Conservation (phyloP, 805 yeast species). For the Candida ascalaphidarum region DNA sequence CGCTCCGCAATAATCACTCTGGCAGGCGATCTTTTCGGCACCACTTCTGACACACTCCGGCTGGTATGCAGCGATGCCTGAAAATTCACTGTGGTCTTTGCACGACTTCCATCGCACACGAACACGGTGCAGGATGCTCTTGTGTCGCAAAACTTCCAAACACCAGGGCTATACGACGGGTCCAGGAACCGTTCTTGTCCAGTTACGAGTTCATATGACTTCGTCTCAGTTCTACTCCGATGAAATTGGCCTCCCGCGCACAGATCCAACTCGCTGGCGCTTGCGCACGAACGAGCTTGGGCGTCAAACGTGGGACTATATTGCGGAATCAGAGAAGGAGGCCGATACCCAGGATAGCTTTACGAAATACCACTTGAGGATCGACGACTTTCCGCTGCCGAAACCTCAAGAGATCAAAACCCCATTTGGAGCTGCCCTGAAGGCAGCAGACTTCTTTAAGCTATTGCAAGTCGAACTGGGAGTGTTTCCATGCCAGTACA, state of each 20-base stretch:
- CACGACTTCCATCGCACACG: too few species aligned
- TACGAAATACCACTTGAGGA: conserved; percentile 47
- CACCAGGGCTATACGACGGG: too few species aligned
- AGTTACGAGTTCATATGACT: too few species aligned
- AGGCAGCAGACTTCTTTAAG: conserved; percentile 66
- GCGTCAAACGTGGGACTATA: conserved; percentile 72
- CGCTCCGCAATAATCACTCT: too few species aligned
- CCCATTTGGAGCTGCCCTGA: conserved; percentile 55
- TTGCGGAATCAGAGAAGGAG: conserved; percentile 27
- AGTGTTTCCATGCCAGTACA: conserved; percentile 83
- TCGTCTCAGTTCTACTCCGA: conserved; percentile 68
- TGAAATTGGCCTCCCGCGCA: conserved; percentile 50
- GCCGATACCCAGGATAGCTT: conserved; percentile 44
- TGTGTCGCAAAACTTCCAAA: too few species aligned
- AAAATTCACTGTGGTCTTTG: too few species aligned
- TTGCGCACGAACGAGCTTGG: conserved; percentile 65
- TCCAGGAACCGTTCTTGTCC: too few species aligned
- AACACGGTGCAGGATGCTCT: too few species aligned
- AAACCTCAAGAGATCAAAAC: conserved; percentile 30
- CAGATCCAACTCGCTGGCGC: conserved; percentile 74
- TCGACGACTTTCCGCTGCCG: conserved; percentile 28
- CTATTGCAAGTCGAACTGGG: conserved; percentile 72
- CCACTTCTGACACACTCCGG: too few species aligned
- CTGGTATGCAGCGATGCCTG: too few species aligned
- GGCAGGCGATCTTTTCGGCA: too few species aligned